Conservation (phyloP, 176 grass and related monocot genomes). For the Ensete ventricosum region DNA sequence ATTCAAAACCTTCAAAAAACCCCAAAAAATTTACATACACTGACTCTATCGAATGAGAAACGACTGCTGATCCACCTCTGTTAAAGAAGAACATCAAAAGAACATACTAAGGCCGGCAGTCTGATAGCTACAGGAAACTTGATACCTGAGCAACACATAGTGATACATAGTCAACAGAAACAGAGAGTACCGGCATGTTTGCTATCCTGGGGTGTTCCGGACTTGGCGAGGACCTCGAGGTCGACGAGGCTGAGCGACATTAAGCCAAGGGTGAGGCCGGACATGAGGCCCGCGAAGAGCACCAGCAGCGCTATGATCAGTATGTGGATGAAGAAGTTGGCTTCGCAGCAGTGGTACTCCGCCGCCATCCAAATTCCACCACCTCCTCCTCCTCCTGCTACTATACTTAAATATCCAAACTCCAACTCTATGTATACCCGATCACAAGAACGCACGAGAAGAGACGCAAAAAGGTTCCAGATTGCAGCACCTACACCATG, state of each 20-base stretch:
- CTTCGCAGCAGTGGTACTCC: constrained; percentile 45
- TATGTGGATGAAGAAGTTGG: constrained; percentile 75
- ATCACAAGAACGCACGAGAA: too few relatives aligned
- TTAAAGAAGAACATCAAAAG: too few relatives aligned
- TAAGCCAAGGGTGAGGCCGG: constrained; percentile 87
- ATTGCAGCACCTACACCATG: too few relatives aligned
- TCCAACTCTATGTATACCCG: too few relatives aligned
- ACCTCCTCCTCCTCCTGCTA: too few relatives aligned
- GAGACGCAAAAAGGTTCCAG: too few relatives aligned
- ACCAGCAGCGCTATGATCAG: constrained; percentile 46
- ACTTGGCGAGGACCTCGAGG: constrained; percentile 87
- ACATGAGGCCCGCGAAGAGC: constrained; percentile 91
- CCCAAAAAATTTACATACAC: too few relatives aligned
- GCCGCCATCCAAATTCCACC: constrained; percentile 11
- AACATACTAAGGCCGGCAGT: too few relatives aligned
- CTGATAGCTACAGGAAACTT: background rate
- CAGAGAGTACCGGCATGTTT: constrained; percentile 39
- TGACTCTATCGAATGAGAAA: too few relatives aligned
- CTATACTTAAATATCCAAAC: too few relatives aligned
- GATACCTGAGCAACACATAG: background rate
- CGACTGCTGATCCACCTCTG: too few relatives aligned
- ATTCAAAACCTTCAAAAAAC: too few relatives aligned
- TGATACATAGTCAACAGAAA: background rate
- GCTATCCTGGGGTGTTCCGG: constrained; percentile 50
- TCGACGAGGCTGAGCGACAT: constrained; percentile 99